Conservation (phyloP, 2,329 filamentous ascomycete genomes). For the Fusarium subtropicale region DNA sequence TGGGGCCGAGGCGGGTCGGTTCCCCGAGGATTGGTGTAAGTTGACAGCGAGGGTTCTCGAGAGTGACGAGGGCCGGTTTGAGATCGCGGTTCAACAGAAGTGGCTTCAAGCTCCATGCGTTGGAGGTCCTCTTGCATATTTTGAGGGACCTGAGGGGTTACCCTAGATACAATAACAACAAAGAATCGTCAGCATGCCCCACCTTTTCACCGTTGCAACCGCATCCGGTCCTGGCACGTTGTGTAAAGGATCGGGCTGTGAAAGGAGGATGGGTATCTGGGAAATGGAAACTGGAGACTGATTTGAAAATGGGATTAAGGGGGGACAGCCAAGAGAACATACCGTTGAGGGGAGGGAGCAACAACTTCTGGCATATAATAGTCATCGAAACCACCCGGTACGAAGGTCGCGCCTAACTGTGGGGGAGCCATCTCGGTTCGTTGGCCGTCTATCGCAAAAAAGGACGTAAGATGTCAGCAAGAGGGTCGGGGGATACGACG, state of each 20-base stretch:
- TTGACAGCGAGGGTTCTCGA: slow-evolving; percentile 60
- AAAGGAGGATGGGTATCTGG: slow-evolving; percentile 36
- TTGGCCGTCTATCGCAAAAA: slow-evolving; percentile 46
- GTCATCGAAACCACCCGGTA: slow-evolving; percentile 68
- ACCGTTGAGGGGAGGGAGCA: slow-evolving; percentile 69
- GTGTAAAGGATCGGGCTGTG: slow-evolving; percentile 26
- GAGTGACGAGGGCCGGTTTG: slow-evolving; percentile 52
- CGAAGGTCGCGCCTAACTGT: slow-evolving; percentile 66
- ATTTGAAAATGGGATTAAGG: slow-evolving; percentile 32
- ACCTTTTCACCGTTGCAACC: slow-evolving; percentile 48
- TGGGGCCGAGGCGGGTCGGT: slow-evolving; percentile 47
- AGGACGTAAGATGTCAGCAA: slow-evolving; percentile 50
- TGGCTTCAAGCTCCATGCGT: slow-evolving; percentile 86
- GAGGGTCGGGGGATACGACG: slow-evolving; percentile 45
- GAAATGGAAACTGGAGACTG: slow-evolving; percentile 37
- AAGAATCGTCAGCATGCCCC: slow-evolving; percentile 55
- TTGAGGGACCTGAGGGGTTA: slow-evolving; percentile 94
- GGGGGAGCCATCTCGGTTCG: slow-evolving; percentile 46
- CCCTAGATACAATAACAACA: slow-evolving; percentile 64
- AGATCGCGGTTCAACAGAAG: slow-evolving; percentile 56
- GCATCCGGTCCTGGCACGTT: slow-evolving; percentile 43
- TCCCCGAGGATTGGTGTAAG: slow-evolving; percentile 51
- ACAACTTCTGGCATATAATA: slow-evolving; percentile 71
- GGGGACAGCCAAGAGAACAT: slow-evolving; percentile 47
- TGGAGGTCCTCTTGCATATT: slow-evolving; percentile 97